These are phyloP conservation scores for Ambrosiella cleistominuta DNA, from an alignment of 2,329 filamentous ascomycete genomes.

Conservation along the genomic window DNA sequence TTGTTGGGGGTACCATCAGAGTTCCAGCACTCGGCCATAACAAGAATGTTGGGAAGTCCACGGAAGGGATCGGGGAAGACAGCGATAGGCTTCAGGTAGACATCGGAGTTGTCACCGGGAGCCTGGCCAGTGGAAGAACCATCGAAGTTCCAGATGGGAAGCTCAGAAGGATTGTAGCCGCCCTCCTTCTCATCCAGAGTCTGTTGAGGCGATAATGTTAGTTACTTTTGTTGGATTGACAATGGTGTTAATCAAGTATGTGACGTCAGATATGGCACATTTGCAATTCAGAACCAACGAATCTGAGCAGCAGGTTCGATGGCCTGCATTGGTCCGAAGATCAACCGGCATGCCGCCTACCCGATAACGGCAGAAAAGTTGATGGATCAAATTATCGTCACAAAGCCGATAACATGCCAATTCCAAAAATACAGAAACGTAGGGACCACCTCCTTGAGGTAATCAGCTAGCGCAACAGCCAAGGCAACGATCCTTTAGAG, in stretches of 20 bases:
- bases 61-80: slow-evolving; percentile 89
- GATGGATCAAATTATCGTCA: not conserved
- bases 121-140: slow-evolving; percentile 87
- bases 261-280: not conserved
- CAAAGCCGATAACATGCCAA: not conserved
- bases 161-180: slow-evolving; percentile 30
- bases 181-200: slow-evolving; percentile 30
- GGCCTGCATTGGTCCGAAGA: not conserved
- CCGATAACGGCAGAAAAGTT: not conserved
- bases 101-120: slow-evolving; percentile 87
- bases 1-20: slow-evolving; percentile 91
- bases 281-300: not conserved
- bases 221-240: not conserved
- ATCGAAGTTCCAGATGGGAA: slow-evolving; percentile 39
- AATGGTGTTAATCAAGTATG: not conserved
- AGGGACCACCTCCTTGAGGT: not conserved
- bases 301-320: not conserved
- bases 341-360: not conserved
- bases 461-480: not conserved
- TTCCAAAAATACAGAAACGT: not conserved
- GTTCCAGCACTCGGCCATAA: slow-evolving; percentile 89
- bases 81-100: slow-evolving; percentile 83
- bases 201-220: slow-evolving; percentile 18
- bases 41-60: slow-evolving; percentile 75
- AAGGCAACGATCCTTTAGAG: not conserved